Evolutionary conservation across 768 basidiomycete species (phyloP), one percentile per base, ranked within the genome.

Genomic region (Mycena latifolia): DNA sequence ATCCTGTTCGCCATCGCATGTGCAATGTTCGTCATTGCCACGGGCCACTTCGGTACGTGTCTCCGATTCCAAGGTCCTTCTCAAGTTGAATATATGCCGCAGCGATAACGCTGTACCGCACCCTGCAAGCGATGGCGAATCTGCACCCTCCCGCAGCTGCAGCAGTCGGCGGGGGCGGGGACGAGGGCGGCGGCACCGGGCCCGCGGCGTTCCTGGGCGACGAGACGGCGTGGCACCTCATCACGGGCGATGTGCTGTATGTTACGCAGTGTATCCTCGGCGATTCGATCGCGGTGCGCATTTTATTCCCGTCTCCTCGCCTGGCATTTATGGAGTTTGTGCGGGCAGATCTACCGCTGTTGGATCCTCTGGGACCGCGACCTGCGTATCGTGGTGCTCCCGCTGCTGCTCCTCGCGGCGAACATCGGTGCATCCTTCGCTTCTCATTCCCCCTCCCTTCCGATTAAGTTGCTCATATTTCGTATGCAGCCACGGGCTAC

Each of bases 321-420:
- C n/a, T n/a, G n/a, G n/a, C n/a, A n/a, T n/a, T n/a, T n/a, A n/a
- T n/a, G n/a, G n/a, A n/a, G n/a, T n/a, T n/a, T n/a, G n/a, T n/a
- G n/a, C n/a, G n/a, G n/a, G n/a, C 37, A 55, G 53, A 55, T 55
- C 8, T 55, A 55, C 14, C 54, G 54, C 24, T 55, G 54, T 27
- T 55, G 54, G 54, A 29, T 55, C 10, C 54, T 55, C 10, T 55
- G 54, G 54, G 54, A 55, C 24, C 54, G 54, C 54, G 25, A 28
- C 31, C 6, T 25, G 18, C 37, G 54, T 7, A n/a, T 43, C 24
- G 27, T 43, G 2, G 20, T 25, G 3, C 18, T 41, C 6, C 37
- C 54, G 6, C 22, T 55, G 10, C 25, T 55, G 2, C 25, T 55
- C 6, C 39, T 55, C 24, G 39, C 22, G 6, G 54, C 24, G 11